Evolutionary conservation across 768 basidiomycete species (phyloP).

Genomic region (Sarcodon aspratus): DNA sequence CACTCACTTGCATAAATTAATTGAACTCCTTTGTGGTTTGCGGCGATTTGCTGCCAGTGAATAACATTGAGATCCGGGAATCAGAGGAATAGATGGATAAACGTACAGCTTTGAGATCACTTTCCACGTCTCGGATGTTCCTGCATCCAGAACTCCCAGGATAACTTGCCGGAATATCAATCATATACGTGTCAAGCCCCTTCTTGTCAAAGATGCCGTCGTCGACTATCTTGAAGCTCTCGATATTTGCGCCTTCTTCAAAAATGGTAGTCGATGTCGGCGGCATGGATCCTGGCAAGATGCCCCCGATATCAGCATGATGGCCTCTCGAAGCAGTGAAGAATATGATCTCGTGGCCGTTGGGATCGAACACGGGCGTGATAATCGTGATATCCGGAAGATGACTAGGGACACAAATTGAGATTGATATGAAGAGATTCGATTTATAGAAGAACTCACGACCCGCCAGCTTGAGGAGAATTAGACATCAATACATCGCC

Average conservation of each 20-base stretch:
- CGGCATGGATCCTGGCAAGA: conserved; percentile 91
- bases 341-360: conserved; percentile 67
- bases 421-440: conserved; percentile 5
- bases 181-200: conserved; percentile 68
- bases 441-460: conserved; percentile 36
- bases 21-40: conserved; percentile 86
- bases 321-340: conserved; percentile 92
- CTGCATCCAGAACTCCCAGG: conserved; percentile 83
- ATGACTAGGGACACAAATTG: conserved; percentile 29
- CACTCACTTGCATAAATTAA: conserved; percentile 66
- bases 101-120: conserved; percentile 80
- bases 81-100: conserved; percentile 3
- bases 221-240: conserved; percentile 85
- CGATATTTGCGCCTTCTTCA: conserved; percentile 89
- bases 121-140: conserved; percentile 83
- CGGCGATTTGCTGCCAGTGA: conserved; percentile 86
- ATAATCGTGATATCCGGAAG: conserved; percentile 89
- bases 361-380: conserved; percentile 75
- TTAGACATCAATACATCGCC: conserved; percentile 94
- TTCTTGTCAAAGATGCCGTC: conserved; percentile 70
- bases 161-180: conserved; percentile 70
- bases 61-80: not conserved
- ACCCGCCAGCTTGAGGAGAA: conserved; percentile 80
- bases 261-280: conserved; percentile 86
- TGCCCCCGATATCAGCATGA: conserved; percentile 90